These are phyloP conservation scores for Ustilago curta DNA, from an alignment of 1,284 basidiomycete genomes.

Conservation along the genomic window DNA sequence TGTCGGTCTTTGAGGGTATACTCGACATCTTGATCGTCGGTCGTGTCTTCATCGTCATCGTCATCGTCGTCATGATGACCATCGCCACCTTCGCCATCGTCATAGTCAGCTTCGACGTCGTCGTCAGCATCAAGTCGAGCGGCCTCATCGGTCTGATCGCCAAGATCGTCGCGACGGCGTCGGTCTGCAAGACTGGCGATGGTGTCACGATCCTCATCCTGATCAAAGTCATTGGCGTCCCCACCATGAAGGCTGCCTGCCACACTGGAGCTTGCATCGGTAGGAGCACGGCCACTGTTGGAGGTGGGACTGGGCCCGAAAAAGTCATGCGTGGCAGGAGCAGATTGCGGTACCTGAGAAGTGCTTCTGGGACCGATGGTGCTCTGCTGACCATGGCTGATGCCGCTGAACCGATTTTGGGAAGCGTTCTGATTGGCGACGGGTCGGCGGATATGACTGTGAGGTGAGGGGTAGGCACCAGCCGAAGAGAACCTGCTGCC, in stretches of 20 bases:
- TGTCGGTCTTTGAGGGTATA: slow-evolving; percentile 95
- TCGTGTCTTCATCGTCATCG: slow-evolving; percentile 35
- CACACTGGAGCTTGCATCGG: slow-evolving; percentile 45
- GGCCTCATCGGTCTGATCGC: slow-evolving; percentile 20
- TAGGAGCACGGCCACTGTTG: slow-evolving; percentile 26
- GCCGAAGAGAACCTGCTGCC: slow-evolving; percentile 20
- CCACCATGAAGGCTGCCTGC: slow-evolving; percentile 41
- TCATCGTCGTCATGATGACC: slow-evolving; percentile 35
- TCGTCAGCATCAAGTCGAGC: slow-evolving; percentile 23
- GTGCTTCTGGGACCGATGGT: slow-evolving; percentile 38
- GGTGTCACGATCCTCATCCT: slow-evolving; percentile 58
- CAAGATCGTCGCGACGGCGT: slow-evolving; percentile 32
- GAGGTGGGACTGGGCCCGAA: slow-evolving; percentile 29
- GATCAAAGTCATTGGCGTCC: slow-evolving; percentile 24
- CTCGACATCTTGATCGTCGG: slow-evolving; percentile 76
- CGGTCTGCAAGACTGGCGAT: slow-evolving; percentile 51
- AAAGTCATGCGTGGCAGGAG: slow-evolving; percentile 34
- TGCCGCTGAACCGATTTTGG: slow-evolving; percentile 35
- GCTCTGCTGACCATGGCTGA: slow-evolving; percentile 45
- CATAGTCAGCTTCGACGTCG: slow-evolving; percentile 30
- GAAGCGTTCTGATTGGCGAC: slow-evolving; percentile 20
- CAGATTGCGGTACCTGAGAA: slow-evolving; percentile 14
- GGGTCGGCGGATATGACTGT: slow-evolving; percentile 54
- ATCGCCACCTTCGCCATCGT: slow-evolving; percentile 12
- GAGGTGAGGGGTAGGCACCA: slow-evolving; percentile 55